Evolutionary conservation across 495 filamentous ascomycete species (phyloP).

Genomic region (Aspergillus coremiiformis): DNA sequence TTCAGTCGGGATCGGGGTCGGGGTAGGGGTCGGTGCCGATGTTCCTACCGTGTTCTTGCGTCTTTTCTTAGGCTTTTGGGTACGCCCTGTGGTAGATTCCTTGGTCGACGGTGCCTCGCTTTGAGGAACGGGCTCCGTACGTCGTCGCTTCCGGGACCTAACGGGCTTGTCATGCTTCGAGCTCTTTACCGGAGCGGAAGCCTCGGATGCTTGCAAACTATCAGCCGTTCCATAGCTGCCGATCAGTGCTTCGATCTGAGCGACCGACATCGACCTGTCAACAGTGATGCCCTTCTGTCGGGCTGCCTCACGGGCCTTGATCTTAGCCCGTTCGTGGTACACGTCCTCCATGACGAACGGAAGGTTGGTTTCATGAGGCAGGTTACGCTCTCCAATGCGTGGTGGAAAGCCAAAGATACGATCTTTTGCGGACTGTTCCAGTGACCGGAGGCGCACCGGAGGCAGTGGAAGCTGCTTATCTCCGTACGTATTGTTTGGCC

Average conservation of each 20-base stretch:
- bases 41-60: slow-evolving; percentile 5
- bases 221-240: slow-evolving; percentile 1
- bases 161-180: not conserved
- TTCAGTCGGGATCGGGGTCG: not conserved
- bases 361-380: slow-evolving; percentile 13
- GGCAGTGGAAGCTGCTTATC: slow-evolving; percentile 25
- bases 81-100: not conserved
- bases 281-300: slow-evolving; percentile 9
- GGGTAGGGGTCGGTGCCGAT: not conserved
- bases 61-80: slow-evolving; percentile 9
- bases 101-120: not conserved
- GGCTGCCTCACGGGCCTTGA: slow-evolving; percentile 17
- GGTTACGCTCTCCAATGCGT: slow-evolving; percentile 32
- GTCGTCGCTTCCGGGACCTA: slow-evolving; percentile 14
- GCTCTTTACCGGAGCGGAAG: not conserved
- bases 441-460: slow-evolving; percentile 24
- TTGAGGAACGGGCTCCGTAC: not conserved
- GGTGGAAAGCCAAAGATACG: slow-evolving; percentile 35
- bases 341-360: slow-evolving; percentile 17
- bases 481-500: slow-evolving; percentile 25
- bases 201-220: not conserved
- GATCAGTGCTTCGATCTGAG: slow-evolving; percentile 13
- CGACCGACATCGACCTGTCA: slow-evolving; percentile 9
- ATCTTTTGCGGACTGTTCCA: slow-evolving; percentile 25
- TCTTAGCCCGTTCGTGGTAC: slow-evolving; percentile 12